These are phyloP conservation scores for Delonix regia DNA, from an alignment of 306 rosid species.

Conservation along the genomic window DNA sequence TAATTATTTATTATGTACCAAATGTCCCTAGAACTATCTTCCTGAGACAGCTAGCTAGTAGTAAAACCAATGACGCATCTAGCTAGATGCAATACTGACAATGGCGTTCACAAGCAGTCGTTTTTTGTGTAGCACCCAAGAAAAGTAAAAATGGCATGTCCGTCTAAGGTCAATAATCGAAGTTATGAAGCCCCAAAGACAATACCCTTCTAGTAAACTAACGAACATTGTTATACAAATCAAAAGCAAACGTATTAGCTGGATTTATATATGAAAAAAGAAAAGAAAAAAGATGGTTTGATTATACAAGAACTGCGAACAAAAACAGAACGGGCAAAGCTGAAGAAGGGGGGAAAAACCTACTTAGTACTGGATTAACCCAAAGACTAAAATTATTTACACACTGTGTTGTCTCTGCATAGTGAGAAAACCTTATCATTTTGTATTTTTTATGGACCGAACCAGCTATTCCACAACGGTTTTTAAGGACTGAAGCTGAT, in stretches of 20 bases:
- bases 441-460: slow-evolving; percentile 15
- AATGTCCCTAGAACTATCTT: background rate
- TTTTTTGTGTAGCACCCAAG: background rate
- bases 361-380: background rate
- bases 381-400: background rate
- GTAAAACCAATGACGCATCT: slow-evolving; percentile 13
- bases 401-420: background rate
- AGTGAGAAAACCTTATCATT: slow-evolving; percentile 19
- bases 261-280: background rate
- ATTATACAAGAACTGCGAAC: background rate
- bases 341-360: background rate
- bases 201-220: background rate
- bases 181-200: background rate
- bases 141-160: background rate
- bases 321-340: background rate
- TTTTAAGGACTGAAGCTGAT: slow-evolving; percentile 37
- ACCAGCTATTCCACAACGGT: slow-evolving; percentile 51
- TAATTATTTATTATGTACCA: background rate
- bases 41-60: background rate
- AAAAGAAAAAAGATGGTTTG: background rate
- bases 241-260: background rate
- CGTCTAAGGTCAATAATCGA: slow-evolving; percentile 6
- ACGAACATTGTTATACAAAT: background rate
- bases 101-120: slow-evolving; percentile 5
- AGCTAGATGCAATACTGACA: slow-evolving; percentile 16